Evolutionary conservation across 805 yeast species (phyloP).

Genomic region (Diddensiella santjacobensis): DNA sequence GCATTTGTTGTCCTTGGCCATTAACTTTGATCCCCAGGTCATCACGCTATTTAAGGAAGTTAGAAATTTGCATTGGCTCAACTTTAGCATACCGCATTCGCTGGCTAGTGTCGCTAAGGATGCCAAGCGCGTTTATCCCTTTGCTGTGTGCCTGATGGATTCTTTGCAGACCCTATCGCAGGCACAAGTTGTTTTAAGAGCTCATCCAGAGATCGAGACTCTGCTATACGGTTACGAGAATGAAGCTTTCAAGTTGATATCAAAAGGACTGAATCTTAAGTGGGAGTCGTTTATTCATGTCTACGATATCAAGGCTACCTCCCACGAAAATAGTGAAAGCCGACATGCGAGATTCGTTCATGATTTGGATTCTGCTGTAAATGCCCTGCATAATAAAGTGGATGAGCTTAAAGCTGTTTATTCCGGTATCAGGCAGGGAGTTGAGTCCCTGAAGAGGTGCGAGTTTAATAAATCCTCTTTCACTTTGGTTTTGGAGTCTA

Average conservation of each 20-base stretch:
- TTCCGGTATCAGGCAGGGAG: conserved; percentile 19
- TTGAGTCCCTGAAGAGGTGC: conserved; percentile 31
- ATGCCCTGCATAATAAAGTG: conserved; percentile 32
- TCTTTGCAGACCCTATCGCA: conserved; percentile 42
- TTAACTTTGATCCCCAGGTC: conserved; percentile 50
- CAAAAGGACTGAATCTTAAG: conserved; percentile 36
- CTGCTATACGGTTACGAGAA: conserved; percentile 21
- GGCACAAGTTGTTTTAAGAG: conserved; percentile 31
- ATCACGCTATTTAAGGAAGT: conserved; percentile 51
- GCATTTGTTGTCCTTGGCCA: conserved; percentile 33
- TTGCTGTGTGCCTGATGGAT: conserved; percentile 52
- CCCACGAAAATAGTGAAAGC: conserved; percentile 31
- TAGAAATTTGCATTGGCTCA: conserved; percentile 45
- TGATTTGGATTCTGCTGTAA: conserved; percentile 34
- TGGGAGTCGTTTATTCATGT: conserved; percentile 57
- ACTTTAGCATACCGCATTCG: conserved; percentile 54
- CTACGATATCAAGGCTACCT: conserved; percentile 39
- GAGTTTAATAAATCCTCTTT: conserved; percentile 27
- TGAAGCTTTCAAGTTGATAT: conserved; percentile 26
- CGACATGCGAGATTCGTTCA: conserved; percentile 32
- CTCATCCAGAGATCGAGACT: conserved; percentile 41
- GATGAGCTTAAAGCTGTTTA: conserved; percentile 33
- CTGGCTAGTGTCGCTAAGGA: conserved; percentile 46
- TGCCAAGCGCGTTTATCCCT: conserved; percentile 52
- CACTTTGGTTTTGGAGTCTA: conserved; percentile 17